phyloP scores from a whole-genome alignment of 148 eudicot species.

The Chenopodium album region DNA sequence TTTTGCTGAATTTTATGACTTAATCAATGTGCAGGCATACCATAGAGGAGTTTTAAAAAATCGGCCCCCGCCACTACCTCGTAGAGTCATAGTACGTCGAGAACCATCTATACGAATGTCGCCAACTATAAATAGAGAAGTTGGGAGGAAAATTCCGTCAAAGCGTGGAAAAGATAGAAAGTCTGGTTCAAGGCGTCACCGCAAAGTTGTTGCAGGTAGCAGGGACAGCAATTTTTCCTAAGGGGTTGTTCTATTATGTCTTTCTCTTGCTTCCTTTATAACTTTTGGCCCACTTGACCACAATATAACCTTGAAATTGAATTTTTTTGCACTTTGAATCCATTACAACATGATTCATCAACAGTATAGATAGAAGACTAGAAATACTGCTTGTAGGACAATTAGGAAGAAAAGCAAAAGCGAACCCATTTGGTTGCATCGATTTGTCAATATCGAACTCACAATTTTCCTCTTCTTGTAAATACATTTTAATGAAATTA shows the following conservation, averaged over 20 bases:
- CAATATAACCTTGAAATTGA: constrained; percentile 6
- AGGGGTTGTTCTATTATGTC: constrained; percentile 20
- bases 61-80: constrained; percentile 53
- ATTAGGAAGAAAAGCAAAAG: constrained; percentile 19
- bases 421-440: constrained; percentile 22
- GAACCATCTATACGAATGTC: constrained; percentile 26
- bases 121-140: constrained; percentile 18
- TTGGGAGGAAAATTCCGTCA: constrained; percentile 41
- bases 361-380: constrained; percentile 31
- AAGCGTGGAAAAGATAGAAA: constrained; percentile 53
- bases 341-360: constrained; percentile 19
- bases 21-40: constrained; percentile 53
- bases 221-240: constrained; percentile 35
- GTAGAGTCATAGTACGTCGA: constrained; percentile 17
- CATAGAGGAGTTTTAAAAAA: constrained; percentile 72
- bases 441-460: constrained; percentile 34
- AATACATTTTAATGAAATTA: constrained; percentile 33
- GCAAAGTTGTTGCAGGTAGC: constrained; percentile 51
- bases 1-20: neutral
- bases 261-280: constrained; percentile 3
- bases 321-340: neutral
- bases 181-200: constrained; percentile 57
- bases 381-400: constrained; percentile 22
- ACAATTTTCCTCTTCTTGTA: constrained; percentile 44
- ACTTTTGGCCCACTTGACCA: neutral